These are phyloP conservation scores for Chaetothyriales sp. DNA, from an alignment of 2,329 filamentous ascomycete genomes.

Conservation along the genomic window DNA sequence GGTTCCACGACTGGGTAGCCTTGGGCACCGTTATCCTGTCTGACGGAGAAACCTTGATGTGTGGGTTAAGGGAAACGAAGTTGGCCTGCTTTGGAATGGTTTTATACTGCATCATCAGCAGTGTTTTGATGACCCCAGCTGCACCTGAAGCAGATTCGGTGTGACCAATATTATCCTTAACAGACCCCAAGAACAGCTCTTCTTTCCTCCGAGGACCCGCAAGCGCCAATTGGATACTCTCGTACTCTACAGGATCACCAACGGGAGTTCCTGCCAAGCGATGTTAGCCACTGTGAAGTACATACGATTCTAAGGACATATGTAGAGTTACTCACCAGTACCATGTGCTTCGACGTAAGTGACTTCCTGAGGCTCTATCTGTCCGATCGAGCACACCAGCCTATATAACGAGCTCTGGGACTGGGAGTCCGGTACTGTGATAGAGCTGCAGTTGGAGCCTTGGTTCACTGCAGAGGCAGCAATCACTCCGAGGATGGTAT, in stretches of 20 bases:
- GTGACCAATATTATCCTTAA: slow-evolving; percentile 20
- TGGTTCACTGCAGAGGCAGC: slow-evolving; percentile 25
- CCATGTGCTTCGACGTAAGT: slow-evolving; percentile 4
- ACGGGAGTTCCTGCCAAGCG: not conserved
- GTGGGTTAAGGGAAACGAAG: not conserved
- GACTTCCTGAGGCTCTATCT: not conserved
- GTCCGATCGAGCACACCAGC: slow-evolving; percentile 2
- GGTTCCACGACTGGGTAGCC: slow-evolving; percentile 10
- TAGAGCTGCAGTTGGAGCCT: slow-evolving; percentile 5
- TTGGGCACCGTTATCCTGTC: not conserved
- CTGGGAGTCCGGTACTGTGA: slow-evolving; percentile 11
- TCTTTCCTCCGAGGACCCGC: slow-evolving; percentile 1
- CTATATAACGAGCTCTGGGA: slow-evolving; percentile 10
- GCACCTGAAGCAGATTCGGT: slow-evolving; percentile 20
- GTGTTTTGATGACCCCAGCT: slow-evolving; percentile 14
- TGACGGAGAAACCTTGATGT: not conserved
- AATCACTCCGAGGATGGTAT: slow-evolving; percentile 26
- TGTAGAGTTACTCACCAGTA: slow-evolving; percentile 1
- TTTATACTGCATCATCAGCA: not conserved
- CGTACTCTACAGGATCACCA: slow-evolving; percentile 4
- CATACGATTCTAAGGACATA: not conserved
- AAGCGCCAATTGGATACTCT: slow-evolving; percentile 1
- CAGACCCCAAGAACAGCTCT: slow-evolving; percentile 9
- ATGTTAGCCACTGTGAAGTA: not conserved
- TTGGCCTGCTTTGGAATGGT: not conserved